Evolutionary conservation across 1,139 yeast genomes (phyloP).

Genomic region (Suhomyces chickasaworum): DNA sequence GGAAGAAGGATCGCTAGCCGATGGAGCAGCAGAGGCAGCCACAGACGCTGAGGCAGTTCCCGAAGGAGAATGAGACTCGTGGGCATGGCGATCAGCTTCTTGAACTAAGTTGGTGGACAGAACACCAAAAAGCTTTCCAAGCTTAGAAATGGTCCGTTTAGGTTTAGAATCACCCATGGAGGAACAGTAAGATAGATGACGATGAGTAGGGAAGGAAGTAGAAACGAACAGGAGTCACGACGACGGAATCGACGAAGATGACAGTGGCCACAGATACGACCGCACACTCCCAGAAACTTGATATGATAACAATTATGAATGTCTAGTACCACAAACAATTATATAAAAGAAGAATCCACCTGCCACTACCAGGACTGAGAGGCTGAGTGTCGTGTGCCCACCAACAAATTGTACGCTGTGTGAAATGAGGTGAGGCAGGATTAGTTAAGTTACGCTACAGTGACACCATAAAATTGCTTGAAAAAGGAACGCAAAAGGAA

Average conservation of each 20-base stretch:
- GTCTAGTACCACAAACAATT: background rate
- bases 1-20: background rate
- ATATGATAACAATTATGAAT: background rate
- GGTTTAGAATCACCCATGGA: conserved; percentile 33
- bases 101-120: conserved; percentile 28
- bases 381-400: background rate
- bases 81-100: conserved; percentile 7
- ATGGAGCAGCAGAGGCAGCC: background rate
- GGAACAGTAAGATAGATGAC: background rate
- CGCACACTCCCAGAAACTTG: conserved; percentile 6
- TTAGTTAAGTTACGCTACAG: background rate
- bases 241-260: conserved; percentile 8
- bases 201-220: background rate
- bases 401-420: background rate
- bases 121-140: conserved; percentile 40
- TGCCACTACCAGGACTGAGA: background rate
- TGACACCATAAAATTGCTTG: too few relatives aligned
- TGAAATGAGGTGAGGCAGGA: conserved; percentile 3
- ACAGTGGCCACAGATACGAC: conserved; percentile 7
- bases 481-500: too few relatives aligned
- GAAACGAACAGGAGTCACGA: background rate
- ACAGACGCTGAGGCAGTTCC: background rate
- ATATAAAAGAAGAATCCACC: background rate
- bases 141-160: conserved; percentile 32
- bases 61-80: background rate